These are phyloP conservation scores for Aspergillus novoparasiticus DNA, from an alignment of 2,329 filamentous ascomycete species.

Conservation along the genomic window DNA sequence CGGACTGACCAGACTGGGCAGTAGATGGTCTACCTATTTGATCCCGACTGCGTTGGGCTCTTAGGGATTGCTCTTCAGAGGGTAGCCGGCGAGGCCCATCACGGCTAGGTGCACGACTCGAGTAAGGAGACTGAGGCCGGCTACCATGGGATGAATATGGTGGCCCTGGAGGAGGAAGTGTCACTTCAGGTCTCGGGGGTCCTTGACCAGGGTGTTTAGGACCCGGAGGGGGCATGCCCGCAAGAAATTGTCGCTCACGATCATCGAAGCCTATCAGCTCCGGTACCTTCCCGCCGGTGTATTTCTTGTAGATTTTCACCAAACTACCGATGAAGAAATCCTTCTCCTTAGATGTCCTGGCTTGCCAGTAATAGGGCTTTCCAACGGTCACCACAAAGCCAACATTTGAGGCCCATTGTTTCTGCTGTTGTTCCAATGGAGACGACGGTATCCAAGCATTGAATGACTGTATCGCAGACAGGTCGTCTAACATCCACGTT, in stretches of 20 bases:
- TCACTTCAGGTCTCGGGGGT: conserved; percentile 26
- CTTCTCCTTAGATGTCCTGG: conserved; percentile 91
- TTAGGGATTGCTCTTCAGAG: conserved; percentile 40
- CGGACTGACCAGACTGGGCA: conserved; percentile 37
- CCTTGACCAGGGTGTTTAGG: conserved; percentile 27
- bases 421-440: conserved; percentile 62
- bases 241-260: conserved; percentile 74
- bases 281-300: conserved; percentile 82
- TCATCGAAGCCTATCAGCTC: conserved; percentile 80
- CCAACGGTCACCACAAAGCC: conserved; percentile 87
- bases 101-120: conserved; percentile 39
- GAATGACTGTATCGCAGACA: conserved; percentile 81
- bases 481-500: conserved; percentile 94
- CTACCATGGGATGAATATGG: conserved; percentile 31
- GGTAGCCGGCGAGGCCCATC: conserved; percentile 38
- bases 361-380: conserved; percentile 97
- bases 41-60: conserved; percentile 43
- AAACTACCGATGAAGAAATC: conserved; percentile 97
- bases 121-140: conserved; percentile 33
- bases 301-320: conserved; percentile 95
- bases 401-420: conserved; percentile 76
- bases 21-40: conserved; percentile 42
- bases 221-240: conserved; percentile 51
- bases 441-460: conserved; percentile 61
- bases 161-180: conserved; percentile 30